Base-by-base conservation (phyloP, 2,329 filamentous ascomycete genomes). In the Aspergillus tanneri region DNA sequence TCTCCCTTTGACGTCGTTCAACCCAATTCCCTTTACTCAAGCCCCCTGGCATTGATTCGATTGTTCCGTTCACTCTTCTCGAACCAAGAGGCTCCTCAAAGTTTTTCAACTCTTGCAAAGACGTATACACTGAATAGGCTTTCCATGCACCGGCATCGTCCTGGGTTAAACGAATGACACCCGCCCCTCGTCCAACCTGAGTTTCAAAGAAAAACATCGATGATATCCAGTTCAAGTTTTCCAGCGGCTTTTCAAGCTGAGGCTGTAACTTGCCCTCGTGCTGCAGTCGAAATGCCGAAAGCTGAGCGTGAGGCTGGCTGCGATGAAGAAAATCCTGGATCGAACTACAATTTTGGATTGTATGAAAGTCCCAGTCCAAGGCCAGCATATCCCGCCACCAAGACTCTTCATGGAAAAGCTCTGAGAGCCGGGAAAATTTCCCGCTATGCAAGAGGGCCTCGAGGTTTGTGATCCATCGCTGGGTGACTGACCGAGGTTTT, bases 341-440 rank as follows among this genome's bases (percentile, higher is more conserved):
- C 5, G 61, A 59, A 1, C 54, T 40, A n/a, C 57, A 57, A 3
- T 58, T 61, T 25, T 65, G 61, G 18, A 71, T 54, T 4, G 69
- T 69, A 14, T 63, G 70, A 42, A 71, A 60, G 28, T 72, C 66
- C 70, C 70, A 72, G 32, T 67, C 64, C 10, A 73, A 51, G 5
- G 63, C 63, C n/a, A 72, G 56, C 54, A 69, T 67, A 24, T 73
- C 70, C 4, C 70, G 65, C 67, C 70, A 72, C 64, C 68, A 72
- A 8, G 70, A 69, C n/a, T 70, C 68, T 14, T 55, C 32, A 11
- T 71, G 66, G 39, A 73, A 68, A 5, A 72, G 53, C 2, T 45
- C 24, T 19, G 49, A 23, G 9, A 66, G 41, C 3, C 56, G 47
- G 10, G 58, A 39, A 10, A 47, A 47, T 10, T 55, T 51, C 14